Base-by-base conservation (phyloP, 2,329 filamentous ascomycete genomes). In the Graphilbum fragrans region DNA sequence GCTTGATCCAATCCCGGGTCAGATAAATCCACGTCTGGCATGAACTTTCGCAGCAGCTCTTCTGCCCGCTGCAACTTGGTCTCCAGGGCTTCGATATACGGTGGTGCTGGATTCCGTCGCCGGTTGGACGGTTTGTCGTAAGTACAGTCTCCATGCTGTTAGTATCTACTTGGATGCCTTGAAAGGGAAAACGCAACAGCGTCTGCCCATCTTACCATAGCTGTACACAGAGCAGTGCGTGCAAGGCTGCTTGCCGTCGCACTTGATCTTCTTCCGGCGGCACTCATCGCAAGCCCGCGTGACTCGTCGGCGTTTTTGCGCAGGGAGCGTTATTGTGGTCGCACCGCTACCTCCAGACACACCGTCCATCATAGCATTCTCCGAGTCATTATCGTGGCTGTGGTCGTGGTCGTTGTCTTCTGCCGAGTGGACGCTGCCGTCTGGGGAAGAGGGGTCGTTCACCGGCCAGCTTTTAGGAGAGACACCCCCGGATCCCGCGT, bases 211-310 rank as follows among this genome's bases (percentile, higher is more conserved):
- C 43, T 29, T 29, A 49, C 92, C 90, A 68, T 98, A 98, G 58
- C 87, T 95, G 62, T 98, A 98, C 38, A 96, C 87, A 11, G 88
- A 94, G 60, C 92, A 98, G 61, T 96, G 92, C 0, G 88, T 95
- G 62, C 85, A 92, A 10, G 85, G 85, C 57, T 88, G 83, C 59
- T 87, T 86, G 51, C 83, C 84, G 58, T 88, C 83, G 52, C 83
- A 90, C 58, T 88, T 90, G 55, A 90, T 90, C 61, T 90, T 90
- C 59, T 90, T 90, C 50, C 83, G 73, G 43, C 84, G 74, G 56
- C 84, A 90, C 59, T 88, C 82, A 52, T 87, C 84, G 60, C 84
- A 90, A 33, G 84, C 84, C 52, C 85, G 71, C 18, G 83, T 88
- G 35, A 90, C 84, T 55, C 85, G 72, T 42, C 83, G 71, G 47